phyloP scores from a whole-genome alignment of 768 basidiomycete genomes.

The Tricholoma bakamatsutake region DNA sequence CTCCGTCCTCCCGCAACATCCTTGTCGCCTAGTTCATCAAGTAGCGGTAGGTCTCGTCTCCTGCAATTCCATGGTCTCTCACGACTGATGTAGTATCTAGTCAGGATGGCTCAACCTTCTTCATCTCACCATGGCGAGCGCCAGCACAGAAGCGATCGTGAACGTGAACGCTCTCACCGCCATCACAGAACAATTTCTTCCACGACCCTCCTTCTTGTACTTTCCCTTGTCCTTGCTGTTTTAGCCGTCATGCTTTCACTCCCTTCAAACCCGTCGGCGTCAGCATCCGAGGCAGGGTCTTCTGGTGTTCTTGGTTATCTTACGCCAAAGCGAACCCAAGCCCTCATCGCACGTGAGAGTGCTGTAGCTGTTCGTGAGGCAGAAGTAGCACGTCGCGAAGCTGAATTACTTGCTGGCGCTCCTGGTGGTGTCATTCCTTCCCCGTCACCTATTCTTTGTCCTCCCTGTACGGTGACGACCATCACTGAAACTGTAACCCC shows the following conservation, averaged over 20 bases:
- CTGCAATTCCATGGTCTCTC: slow-evolving; percentile 2
- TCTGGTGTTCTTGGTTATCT: slow-evolving; percentile 67
- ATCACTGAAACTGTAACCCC: slow-evolving; percentile 49
- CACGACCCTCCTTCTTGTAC: slow-evolving; percentile 79
- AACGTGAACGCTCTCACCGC: slow-evolving; percentile 55
- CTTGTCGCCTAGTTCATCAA: slow-evolving; percentile 67
- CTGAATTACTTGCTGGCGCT: slow-evolving; percentile 76
- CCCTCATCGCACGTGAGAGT: slow-evolving; percentile 72
- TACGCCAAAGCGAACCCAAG: slow-evolving; percentile 78
- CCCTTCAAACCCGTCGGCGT: slow-evolving; percentile 39
- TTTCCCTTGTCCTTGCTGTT: slow-evolving; percentile 81
- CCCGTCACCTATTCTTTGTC: slow-evolving; percentile 48
- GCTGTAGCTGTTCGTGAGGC: slow-evolving; percentile 79
- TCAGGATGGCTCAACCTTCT: slow-evolving; percentile 85
- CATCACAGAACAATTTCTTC: slow-evolving; percentile 86
- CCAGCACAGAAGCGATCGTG: slow-evolving; percentile 38
- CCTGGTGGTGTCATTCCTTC: slow-evolving; percentile 72
- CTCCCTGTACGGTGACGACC: slow-evolving; percentile 50
- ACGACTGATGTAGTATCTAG: slow-evolving; percentile 31
- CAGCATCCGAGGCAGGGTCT: slow-evolving; percentile 33
- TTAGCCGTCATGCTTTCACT: slow-evolving; percentile 89
- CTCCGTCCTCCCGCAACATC: slow-evolving; percentile 57
- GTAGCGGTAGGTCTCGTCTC: slow-evolving; percentile 35
- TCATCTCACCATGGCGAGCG: slow-evolving; percentile 74
- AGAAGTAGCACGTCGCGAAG: slow-evolving; percentile 85